phyloP scores from a whole-genome alignment of 1,139 yeast genomes.

The Taiozyma sp. region DNA sequence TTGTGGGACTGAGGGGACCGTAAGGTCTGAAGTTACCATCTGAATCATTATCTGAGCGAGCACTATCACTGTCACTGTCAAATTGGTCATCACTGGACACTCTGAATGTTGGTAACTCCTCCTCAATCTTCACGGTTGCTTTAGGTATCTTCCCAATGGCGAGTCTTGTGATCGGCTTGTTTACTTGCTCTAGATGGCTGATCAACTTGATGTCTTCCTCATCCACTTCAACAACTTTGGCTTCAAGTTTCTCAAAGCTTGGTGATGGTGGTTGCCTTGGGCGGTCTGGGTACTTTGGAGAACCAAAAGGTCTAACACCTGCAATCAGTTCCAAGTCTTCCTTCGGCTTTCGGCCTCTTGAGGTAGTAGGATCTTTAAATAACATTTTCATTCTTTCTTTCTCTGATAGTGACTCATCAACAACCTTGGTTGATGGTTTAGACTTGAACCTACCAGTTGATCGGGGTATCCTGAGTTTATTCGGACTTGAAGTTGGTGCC shows the following conservation, averaged over 20 bases:
- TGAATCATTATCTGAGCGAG: slow-evolving; percentile 1
- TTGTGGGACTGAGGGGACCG: not conserved
- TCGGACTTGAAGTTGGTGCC: not conserved
- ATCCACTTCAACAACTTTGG: not conserved
- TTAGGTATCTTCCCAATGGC: not conserved
- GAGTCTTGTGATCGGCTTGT: not conserved
- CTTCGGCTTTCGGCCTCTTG: not conserved
- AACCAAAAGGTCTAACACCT: not conserved
- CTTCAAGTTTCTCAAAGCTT: not conserved
- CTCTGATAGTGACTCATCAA: not conserved
- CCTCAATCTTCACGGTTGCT: not conserved
- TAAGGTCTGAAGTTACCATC: slow-evolving; percentile 3
- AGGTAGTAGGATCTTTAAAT: not conserved
- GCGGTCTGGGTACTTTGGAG: not conserved
- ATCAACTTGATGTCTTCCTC: not conserved
- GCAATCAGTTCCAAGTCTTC: not conserved
- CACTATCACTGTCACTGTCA: slow-evolving; percentile 5
- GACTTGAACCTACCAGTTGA: not conserved
- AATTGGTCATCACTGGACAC: not conserved
- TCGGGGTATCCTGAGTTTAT: not conserved
- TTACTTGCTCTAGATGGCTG: not conserved
- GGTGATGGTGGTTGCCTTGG: not conserved
- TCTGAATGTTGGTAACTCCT: not conserved
- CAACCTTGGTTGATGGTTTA: not conserved
- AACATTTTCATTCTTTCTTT: not conserved